A percentile compares a stretch with the other conserved stretches of the same genome.
phyloP scores from a whole-genome alignment of 2,329 filamentous ascomycete genomes.

The Arthrocladium fulminans region DNA sequence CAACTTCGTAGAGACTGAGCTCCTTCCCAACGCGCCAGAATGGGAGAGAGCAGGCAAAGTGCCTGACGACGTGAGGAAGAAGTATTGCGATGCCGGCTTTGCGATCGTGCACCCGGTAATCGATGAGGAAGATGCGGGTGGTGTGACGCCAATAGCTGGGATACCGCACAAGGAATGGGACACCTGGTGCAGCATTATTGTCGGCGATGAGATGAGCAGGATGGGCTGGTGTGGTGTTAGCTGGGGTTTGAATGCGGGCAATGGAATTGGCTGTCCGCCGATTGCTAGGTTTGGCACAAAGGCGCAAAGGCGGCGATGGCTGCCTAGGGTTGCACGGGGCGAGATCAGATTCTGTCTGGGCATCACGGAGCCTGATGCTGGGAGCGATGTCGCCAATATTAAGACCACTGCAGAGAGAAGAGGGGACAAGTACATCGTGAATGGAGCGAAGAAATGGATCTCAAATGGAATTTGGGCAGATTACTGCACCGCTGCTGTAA shows the following conservation, averaged over 20 bases:
- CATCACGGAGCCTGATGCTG: slow-evolving; percentile 68
- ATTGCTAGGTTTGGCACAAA: slow-evolving; percentile 58
- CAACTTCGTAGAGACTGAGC: slow-evolving; percentile 54
- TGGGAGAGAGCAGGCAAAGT: slow-evolving; percentile 62
- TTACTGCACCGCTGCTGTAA: slow-evolving; percentile 60
- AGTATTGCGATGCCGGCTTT: slow-evolving; percentile 58
- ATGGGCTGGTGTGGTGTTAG: slow-evolving; percentile 54
- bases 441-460: slow-evolving; percentile 73
- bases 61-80: slow-evolving; percentile 54
- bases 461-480: slow-evolving; percentile 65
- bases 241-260: slow-evolving; percentile 52
- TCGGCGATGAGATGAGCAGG: slow-evolving; percentile 60
- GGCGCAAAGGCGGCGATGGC: slow-evolving; percentile 54
- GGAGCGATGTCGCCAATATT: slow-evolving; percentile 66
- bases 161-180: slow-evolving; percentile 66
- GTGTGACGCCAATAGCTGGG: slow-evolving; percentile 56
- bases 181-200: slow-evolving; percentile 61
- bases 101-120: slow-evolving; percentile 55
- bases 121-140: slow-evolving; percentile 59
- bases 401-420: slow-evolving; percentile 58
- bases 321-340: slow-evolving; percentile 59
- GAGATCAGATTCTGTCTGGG: slow-evolving; percentile 63
- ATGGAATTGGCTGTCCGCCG: slow-evolving; percentile 61
- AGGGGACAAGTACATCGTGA: slow-evolving; percentile 60
- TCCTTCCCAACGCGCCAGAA: slow-evolving; percentile 54